Base-by-base conservation (phyloP, 768 basidiomycete species). In the Phylloporus rhodoxanthus region DNA sequence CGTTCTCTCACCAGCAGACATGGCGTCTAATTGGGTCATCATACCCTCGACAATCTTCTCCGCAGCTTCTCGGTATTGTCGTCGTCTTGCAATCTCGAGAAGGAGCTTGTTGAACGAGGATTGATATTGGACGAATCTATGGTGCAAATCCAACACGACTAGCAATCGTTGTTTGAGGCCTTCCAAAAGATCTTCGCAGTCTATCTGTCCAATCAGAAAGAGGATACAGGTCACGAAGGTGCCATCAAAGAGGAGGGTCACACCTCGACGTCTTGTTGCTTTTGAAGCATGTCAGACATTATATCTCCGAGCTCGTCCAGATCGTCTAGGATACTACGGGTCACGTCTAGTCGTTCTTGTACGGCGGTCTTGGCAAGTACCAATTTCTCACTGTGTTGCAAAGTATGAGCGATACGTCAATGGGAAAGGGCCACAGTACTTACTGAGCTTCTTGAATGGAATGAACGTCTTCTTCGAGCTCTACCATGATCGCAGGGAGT, bases 291-390 rank as follows among this genome's bases (percentile, higher is more conserved):
- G 45, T 84, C 83, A 0, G 73, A 71, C 82, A 91, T 88, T 45
- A 89, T 86, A 17, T 85, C 81, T 2, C 82, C 89, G 4, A 91
- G 74, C 56, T 85, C 82, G 41, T 91, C 87, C 17, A 91, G 72
- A 57, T 87, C 79, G 43, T 81, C 75, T 25, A 91, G 66, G 13
- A 73, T 75, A 29, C 58, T 66, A 13, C 68, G 61, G 19, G 84
- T 76, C 34, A 73, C 70, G 17, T 76, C 72, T 8, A 88, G 56
- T 54, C 77, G 75, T 45, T 72, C 70, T 52, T 75, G 72, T 10
- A 72, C 70, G 5, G 62, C 58, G 13, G 68, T 67, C 53, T 78
- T 79, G 4, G 71, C 69, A 14, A 70, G 58, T 9, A 68, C 53
- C 21, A 91, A 64, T 33, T 76, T 68, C 44, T 78, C 72, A 52